Base-by-base conservation (phyloP, 2,329 filamentous ascomycete genomes). In the Fusarium virguliforme region DNA sequence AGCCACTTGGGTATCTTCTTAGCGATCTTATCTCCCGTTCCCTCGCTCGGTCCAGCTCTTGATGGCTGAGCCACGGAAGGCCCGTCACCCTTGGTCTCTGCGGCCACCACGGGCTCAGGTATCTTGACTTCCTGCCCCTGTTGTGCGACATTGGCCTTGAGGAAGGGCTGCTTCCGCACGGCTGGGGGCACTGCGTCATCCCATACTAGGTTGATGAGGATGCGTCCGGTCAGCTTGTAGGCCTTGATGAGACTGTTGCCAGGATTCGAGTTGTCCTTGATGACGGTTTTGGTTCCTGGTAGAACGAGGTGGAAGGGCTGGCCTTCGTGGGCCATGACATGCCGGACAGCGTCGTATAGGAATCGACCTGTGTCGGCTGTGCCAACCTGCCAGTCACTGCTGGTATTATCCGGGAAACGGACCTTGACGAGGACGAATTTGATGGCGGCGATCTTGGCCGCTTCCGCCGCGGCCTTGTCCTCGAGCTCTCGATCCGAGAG, bases 351-450 rank as follows among this genome's bases (percentile, higher is more conserved):
- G 13, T 85, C 83, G 81, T 98, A 94, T 2, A 99, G 84, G 56
- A 88, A 87, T 4, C 87, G 85, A 1, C 91, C 92, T 0, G 92
- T 94, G 59, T 95, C 91, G 1, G 84, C 79, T 22, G 89, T 89
- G 2, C 85, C 87, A 72, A 97, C 90, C n/a, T 86, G 87, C 82
- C 91, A 91, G 57, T 94, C 89, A 34, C 94, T 89, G 59, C 91
- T 90, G 63, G 90, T 92, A 74, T 95, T 93, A 78, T 98, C 95
- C 0, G 95, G 95, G 74, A 98, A 95, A 28, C 95, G 92, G 54
- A 98, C 88, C 71, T 93, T 94, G 70, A 98, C 86, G 30, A 89
- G 87, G 34, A 97, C 88, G 34, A 89, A 88, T 56, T 88, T 89
- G 66, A 95, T 86, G 6, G 88, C 86, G 6, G 90, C 87, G 1